Evolutionary conservation across 768 basidiomycete species (phyloP).

Genomic region (Podaxis sp.): DNA sequence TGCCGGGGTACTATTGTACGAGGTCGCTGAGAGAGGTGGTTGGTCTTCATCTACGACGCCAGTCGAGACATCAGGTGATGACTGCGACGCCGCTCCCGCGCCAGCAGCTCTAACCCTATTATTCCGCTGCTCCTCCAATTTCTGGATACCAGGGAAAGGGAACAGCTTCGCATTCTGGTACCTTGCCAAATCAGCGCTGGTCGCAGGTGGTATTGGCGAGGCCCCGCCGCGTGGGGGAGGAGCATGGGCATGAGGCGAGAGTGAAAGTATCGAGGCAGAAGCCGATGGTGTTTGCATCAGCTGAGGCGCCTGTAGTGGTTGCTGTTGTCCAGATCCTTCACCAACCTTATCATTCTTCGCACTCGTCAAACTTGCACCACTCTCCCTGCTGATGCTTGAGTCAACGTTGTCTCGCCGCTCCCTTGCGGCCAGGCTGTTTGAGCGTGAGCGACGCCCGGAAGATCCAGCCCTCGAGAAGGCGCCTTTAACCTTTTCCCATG

Average conservation of each 20-base stretch:
- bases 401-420: conserved; percentile 70
- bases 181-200: conserved; percentile 67
- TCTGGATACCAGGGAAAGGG: conserved; percentile 87
- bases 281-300: conserved; percentile 64
- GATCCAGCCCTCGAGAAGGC: conserved; percentile 68
- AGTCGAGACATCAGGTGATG: conserved; percentile 44
- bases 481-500: conserved; percentile 75
- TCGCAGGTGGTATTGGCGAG: conserved; percentile 79
- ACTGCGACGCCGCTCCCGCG: conserved; percentile 43
- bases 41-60: conserved; percentile 50
- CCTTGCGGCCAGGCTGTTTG: conserved; percentile 71
- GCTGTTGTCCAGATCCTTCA: conserved; percentile 26
- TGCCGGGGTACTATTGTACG: conserved; percentile 50
- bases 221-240: conserved; percentile 52
- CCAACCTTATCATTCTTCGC: conserved; percentile 58
- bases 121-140: conserved; percentile 71
- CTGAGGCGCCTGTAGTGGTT: conserved; percentile 42
- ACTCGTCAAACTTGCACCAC: conserved; percentile 68
- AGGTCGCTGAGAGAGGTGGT: conserved; percentile 39
- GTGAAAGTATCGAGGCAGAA: conserved; percentile 68
- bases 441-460: conserved; percentile 73
- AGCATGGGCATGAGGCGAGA: conserved; percentile 48
- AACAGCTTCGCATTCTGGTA: conserved; percentile 82
- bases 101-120: conserved; percentile 48
- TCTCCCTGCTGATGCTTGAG: conserved; percentile 74